Conservation (phyloP, 2,329 filamentous ascomycete species). For the Grosmannia serpens region DNA sequence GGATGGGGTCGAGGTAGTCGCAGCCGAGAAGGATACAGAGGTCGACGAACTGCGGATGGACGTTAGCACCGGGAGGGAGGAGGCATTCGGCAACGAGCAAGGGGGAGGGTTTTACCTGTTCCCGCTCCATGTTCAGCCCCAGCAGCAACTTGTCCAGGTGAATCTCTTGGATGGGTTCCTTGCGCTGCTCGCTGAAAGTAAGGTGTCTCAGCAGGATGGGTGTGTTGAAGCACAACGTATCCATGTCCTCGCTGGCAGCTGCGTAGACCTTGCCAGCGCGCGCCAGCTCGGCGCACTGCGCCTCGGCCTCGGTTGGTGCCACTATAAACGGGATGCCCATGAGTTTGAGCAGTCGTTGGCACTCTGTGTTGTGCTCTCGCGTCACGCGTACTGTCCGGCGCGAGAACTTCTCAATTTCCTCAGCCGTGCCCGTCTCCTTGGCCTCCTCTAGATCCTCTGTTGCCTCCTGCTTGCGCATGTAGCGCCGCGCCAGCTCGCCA, state of each 20-base stretch:
- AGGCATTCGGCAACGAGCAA: neutral
- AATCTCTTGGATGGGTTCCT: conserved; percentile 96
- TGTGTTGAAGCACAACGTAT: conserved; percentile 89
- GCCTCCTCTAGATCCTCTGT: conserved; percentile 85
- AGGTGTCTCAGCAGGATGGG: conserved; percentile 86
- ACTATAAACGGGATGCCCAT: conserved; percentile 96
- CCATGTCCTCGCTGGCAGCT: conserved; percentile 97
- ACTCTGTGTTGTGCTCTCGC: conserved; percentile 93
- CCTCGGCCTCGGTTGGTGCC: conserved; percentile 93
- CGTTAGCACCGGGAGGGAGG: neutral
- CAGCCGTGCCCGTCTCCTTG: conserved; percentile 89
- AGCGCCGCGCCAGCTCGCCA: conserved; percentile 90
- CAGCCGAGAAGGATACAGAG: conserved; percentile 95
- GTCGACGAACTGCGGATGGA: conserved; percentile 69
- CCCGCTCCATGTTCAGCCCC: conserved; percentile 75
- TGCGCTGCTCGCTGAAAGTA: conserved; percentile 93
- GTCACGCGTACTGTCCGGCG: conserved; percentile 87
- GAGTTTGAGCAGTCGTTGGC: conserved; percentile 76
- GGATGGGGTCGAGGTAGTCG: conserved; percentile 93
- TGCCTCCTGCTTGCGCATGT: conserved; percentile 88
- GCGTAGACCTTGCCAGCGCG: conserved; percentile 91
- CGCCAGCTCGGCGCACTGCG: conserved; percentile 85
- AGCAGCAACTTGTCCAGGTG: conserved; percentile 76
- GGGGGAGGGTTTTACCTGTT: conserved; percentile 48
- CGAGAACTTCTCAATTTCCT: conserved; percentile 98